Percentiles rank a stretch among this genome's conserved stretches.
Evolutionary conservation across 148 eudicot species (phyloP).

Genomic region (Nepenthes mirabilis): DNA sequence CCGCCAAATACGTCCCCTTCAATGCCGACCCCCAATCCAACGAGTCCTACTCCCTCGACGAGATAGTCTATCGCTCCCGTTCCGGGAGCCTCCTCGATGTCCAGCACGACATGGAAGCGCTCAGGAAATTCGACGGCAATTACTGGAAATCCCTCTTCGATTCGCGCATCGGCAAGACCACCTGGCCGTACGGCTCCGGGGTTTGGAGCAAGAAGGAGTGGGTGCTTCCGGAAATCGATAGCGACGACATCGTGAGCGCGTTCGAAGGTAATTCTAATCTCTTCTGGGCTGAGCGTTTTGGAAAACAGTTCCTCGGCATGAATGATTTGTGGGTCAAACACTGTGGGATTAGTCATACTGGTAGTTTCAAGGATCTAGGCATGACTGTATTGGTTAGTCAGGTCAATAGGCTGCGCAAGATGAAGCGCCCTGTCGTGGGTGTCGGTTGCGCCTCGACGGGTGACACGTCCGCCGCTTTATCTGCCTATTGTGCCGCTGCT

Average conservation of each 20-base stretch:
- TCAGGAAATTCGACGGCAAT: conserved; percentile 41
- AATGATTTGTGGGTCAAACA: conserved; percentile 91
- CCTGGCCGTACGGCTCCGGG: conserved; percentile 88
- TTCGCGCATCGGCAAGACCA: conserved; percentile 67
- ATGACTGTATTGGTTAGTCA: conserved; percentile 93
- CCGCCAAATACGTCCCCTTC: conserved; percentile 75
- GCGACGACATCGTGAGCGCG: conserved; percentile 61
- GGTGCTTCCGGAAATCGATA: conserved; percentile 73
- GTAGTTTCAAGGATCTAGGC: conserved; percentile 77
- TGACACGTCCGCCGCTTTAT: conserved; percentile 78
- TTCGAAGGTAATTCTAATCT: conserved; percentile 80
- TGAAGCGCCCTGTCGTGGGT: conserved; percentile 72
- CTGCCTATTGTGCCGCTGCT: conserved; percentile 89
- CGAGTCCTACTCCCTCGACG: conserved; percentile 89
- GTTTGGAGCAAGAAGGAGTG: conserved; percentile 93
- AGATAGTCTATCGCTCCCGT: conserved; percentile 72
- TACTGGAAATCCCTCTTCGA: conserved; percentile 73
- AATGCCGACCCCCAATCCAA: conserved; percentile 28
- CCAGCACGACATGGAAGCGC: conserved; percentile 60
- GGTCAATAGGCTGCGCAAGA: conserved; percentile 66
- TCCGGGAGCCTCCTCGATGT: conserved; percentile 84
- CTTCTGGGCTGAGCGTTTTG: conserved; percentile 84
- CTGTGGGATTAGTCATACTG: conserved; percentile 89
- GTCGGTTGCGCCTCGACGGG: conserved; percentile 92
- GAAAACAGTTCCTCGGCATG: conserved; percentile 78